phyloP scores from a whole-genome alignment of 2,329 filamentous ascomycete genomes.

The Pseudopithomyces chartarum region DNA sequence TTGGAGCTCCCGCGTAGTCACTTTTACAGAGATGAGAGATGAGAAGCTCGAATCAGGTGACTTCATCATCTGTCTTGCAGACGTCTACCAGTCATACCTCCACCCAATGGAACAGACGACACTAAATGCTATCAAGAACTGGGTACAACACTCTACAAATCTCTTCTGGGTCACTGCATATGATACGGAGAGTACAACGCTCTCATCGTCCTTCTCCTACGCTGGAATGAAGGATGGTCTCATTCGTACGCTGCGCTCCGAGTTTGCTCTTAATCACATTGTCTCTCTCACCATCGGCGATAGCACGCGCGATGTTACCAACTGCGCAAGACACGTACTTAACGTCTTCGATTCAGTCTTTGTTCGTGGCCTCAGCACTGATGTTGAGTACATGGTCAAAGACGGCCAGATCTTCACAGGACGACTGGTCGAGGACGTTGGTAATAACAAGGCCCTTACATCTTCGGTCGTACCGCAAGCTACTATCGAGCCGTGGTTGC shows the following conservation, averaged over 20 bases:
- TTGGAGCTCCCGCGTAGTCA: background rate
- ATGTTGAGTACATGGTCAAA: conserved; percentile 12
- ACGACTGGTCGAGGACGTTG: conserved; percentile 7
- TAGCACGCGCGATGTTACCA: background rate
- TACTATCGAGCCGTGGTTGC: conserved; percentile 2
- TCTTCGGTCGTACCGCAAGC: background rate
- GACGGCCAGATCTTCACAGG: conserved; percentile 5
- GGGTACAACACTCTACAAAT: background rate
- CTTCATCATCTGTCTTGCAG: background rate
- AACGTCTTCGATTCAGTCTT: conserved; percentile 7
- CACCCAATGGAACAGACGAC: background rate
- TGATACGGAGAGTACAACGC: background rate
- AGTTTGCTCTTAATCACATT: conserved; percentile 7
- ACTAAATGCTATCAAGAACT: background rate
- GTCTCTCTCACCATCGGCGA: conserved; percentile 9
- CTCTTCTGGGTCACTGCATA: background rate
- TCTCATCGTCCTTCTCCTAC: background rate
- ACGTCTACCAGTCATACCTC: background rate
- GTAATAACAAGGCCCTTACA: background rate
- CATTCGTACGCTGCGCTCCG: conserved; percentile 11
- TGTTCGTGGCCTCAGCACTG: background rate
- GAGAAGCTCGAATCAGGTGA: background rate
- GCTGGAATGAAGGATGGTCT: conserved; percentile 9
- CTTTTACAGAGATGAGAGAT: background rate
- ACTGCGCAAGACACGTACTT: background rate